These are phyloP conservation scores for Hirschfeldia incana DNA, from an alignment of 345 rosid species.

Conservation along the genomic window DNA sequence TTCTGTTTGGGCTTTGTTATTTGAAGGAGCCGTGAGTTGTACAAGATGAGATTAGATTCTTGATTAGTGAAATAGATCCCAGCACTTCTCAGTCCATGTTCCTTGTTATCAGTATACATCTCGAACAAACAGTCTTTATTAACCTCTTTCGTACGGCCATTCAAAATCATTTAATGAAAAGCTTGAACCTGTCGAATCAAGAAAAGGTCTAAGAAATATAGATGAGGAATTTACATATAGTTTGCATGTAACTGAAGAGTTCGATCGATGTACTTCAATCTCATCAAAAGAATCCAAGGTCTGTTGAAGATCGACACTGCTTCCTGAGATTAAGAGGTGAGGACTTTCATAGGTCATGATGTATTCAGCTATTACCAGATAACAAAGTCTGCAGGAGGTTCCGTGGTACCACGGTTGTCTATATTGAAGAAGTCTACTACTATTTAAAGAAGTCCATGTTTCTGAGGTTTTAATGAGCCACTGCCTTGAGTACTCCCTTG, in stretches of 20 bases:
- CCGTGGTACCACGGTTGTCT: background rate
- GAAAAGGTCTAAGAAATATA: background rate
- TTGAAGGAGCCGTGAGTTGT: too few species aligned
- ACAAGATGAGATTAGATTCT: background rate
- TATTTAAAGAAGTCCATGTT: background rate
- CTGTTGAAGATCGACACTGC: background rate
- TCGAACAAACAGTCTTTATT: too few species aligned
- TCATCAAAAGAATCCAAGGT: background rate
- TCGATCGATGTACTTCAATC: background rate
- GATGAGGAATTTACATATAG: background rate
- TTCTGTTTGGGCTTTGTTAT: too few species aligned
- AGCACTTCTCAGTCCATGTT: background rate
- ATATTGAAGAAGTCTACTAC: background rate
- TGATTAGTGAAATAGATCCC: background rate
- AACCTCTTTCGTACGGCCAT: background rate
- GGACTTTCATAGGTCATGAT: background rate
- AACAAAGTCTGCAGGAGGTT: background rate
- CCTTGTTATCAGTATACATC: background rate
- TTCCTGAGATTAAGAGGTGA: background rate
- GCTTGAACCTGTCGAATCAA: background rate
- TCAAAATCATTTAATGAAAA: background rate
- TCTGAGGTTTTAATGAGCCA: background rate
- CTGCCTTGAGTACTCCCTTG: background rate
- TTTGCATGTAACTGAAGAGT: too few species aligned
- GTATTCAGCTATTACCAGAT: background rate